Evolutionary conservation across 1,139 yeast species (phyloP).

Genomic region (Yamadazyma blattariae): DNA sequence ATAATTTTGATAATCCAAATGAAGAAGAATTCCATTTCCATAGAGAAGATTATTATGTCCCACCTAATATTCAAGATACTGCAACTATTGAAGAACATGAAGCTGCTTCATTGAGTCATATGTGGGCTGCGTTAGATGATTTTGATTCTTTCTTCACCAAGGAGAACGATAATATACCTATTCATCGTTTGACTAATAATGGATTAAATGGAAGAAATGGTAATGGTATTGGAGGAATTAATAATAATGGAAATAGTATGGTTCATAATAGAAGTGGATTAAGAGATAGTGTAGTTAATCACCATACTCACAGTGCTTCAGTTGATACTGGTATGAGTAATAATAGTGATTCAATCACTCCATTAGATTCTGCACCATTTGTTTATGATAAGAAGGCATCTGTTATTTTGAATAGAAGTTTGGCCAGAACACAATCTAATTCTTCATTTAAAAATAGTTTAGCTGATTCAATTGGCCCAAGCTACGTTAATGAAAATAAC

Average conservation of each 20-base stretch:
- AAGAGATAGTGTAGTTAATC: conserved; percentile 5
- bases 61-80: conserved; percentile 33
- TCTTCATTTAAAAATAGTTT: conserved; percentile 73
- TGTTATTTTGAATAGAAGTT: conserved; percentile 66
- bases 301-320: conserved; percentile 48
- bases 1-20: conserved; percentile 12
- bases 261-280: conserved; percentile 3
- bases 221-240: not conserved
- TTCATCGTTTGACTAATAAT: conserved; percentile 2
- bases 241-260: not conserved
- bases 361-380: conserved; percentile 73
- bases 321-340: conserved; percentile 43
- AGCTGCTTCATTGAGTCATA: conserved; percentile 82
- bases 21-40: conserved; percentile 57
- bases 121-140: conserved; percentile 96
- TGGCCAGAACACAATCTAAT: conserved; percentile 73
- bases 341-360: conserved; percentile 37
- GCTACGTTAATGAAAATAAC: not conserved
- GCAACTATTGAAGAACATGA: conserved; percentile 58
- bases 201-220: conserved; percentile 3
- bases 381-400: conserved; percentile 79
- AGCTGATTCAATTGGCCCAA: conserved; percentile 55
- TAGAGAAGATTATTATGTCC: conserved; percentile 61
- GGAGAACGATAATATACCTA: conserved; percentile 31
- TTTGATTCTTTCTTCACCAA: conserved; percentile 89